phyloP scores from a whole-genome alignment of 108 stramenopile genomes.

The Skeletonema tropicum region DNA sequence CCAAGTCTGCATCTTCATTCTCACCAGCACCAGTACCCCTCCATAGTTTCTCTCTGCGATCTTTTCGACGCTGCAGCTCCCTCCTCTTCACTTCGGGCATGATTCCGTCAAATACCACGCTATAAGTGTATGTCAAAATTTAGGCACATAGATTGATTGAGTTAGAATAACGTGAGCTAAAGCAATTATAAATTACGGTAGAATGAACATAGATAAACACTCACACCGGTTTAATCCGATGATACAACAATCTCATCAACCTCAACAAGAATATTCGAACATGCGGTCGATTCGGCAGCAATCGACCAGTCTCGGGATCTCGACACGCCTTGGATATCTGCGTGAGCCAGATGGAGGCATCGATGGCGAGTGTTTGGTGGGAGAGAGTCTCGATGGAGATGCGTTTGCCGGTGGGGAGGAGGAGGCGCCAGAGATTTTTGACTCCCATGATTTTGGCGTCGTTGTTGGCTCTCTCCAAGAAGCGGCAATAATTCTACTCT shows the following conservation, averaged over 20 bases:
- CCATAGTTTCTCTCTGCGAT: slow-evolving; percentile 67
- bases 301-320: slow-evolving; percentile 85
- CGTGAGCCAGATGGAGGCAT: slow-evolving; percentile 96
- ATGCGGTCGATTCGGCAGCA: slow-evolving; percentile 89
- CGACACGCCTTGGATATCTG: slow-evolving; percentile 98
- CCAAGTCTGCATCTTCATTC: slow-evolving; percentile 35
- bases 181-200: not conserved
- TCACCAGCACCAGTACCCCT: slow-evolving; percentile 36
- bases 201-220: slow-evolving; percentile 76
- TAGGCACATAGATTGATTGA: not conserved
- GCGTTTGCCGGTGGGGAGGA: slow-evolving; percentile 93
- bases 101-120: slow-evolving; percentile 9
- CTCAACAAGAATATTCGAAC: slow-evolving; percentile 93
- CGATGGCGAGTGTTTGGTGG: slow-evolving; percentile 95
- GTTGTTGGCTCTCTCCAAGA: no score
- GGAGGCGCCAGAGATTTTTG: slow-evolving; percentile 90
- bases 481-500: no score
- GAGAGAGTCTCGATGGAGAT: slow-evolving; percentile 95
- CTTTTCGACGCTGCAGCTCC: slow-evolving; percentile 67
- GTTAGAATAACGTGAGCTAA: not conserved
- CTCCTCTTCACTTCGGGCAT: slow-evolving; percentile 92
- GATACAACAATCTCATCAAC: slow-evolving; percentile 91
- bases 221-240: slow-evolving; percentile 95
- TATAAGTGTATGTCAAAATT: no score
- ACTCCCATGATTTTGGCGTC: slow-evolving; percentile 78